These are phyloP conservation scores for Emericellopsis atlantica DNA, from an alignment of 2,329 filamentous ascomycete genomes.

Conservation along the genomic window DNA sequence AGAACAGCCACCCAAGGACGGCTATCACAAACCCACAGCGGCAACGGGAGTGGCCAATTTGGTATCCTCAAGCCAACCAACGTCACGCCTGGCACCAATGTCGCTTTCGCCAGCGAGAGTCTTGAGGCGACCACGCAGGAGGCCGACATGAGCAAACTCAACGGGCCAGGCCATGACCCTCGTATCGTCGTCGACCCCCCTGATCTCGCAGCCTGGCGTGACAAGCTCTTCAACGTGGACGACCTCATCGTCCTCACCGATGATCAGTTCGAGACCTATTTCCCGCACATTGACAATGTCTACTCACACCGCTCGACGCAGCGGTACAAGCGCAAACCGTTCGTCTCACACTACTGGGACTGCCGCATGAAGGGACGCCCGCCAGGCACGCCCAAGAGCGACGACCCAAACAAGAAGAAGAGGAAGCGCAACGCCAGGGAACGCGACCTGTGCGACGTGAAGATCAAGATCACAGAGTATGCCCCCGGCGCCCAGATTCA, in stretches of 20 bases:
- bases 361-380: slow-evolving; percentile 71
- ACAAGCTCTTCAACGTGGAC: slow-evolving; percentile 64
- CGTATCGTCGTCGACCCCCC: slow-evolving; percentile 51
- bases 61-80: slow-evolving; percentile 27
- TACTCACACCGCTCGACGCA: slow-evolving; percentile 78
- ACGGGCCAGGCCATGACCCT: background rate
- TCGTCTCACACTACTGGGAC: slow-evolving; percentile 76
- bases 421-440: slow-evolving; percentile 64
- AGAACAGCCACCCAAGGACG: background rate
- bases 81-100: slow-evolving; percentile 4
- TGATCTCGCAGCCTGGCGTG: slow-evolving; percentile 55
- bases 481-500: slow-evolving; percentile 40
- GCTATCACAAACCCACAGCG: slow-evolving; percentile 2
- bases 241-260: slow-evolving; percentile 60
- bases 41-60: slow-evolving; percentile 22
- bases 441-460: slow-evolving; percentile 72
- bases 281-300: slow-evolving; percentile 73
- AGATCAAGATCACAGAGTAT: slow-evolving; percentile 77
- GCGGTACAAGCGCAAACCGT: slow-evolving; percentile 69
- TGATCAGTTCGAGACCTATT: slow-evolving; percentile 72
- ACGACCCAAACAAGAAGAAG: slow-evolving; percentile 73
- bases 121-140: slow-evolving; percentile 9
- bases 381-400: slow-evolving; percentile 66
- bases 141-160: slow-evolving; percentile 14
- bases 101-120: slow-evolving; percentile 8